Evolutionary conservation across 768 basidiomycete genomes (phyloP).

Genomic region (Russula virescens): DNA sequence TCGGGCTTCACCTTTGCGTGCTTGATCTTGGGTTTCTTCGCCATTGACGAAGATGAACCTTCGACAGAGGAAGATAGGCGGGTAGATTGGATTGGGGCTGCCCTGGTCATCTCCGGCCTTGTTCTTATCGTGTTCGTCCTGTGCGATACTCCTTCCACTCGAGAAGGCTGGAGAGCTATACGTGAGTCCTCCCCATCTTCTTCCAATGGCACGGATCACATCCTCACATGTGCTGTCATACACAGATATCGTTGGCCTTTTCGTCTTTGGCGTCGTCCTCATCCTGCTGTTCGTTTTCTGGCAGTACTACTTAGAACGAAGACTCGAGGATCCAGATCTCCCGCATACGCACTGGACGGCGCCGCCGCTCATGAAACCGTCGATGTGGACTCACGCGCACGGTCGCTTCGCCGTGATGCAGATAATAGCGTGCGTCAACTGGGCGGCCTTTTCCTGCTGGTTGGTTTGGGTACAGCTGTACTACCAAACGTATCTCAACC

Average conservation of each 20-base stretch:
- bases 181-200: constrained; percentile 37
- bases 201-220: background rate
- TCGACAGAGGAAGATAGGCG: constrained; percentile 34
- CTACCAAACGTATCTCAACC: constrained; percentile 58
- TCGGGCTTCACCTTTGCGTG: constrained; percentile 52
- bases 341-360: constrained; percentile 34
- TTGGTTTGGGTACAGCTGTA: constrained; percentile 58
- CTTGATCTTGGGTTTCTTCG: constrained; percentile 47
- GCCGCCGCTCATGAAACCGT: constrained; percentile 60
- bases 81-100: constrained; percentile 75
- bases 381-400: constrained; percentile 56
- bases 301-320: constrained; percentile 55
- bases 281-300: constrained; percentile 54
- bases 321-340: constrained; percentile 20
- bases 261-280: constrained; percentile 56
- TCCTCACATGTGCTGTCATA: constrained; percentile 22
- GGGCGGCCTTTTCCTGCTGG: constrained; percentile 54
- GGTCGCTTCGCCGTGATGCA: constrained; percentile 61
- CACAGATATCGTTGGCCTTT: constrained; percentile 66
- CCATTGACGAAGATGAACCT: constrained; percentile 53
- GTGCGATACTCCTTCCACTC: constrained; percentile 56
- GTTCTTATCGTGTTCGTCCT: constrained; percentile 70
- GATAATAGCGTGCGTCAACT: constrained; percentile 56
- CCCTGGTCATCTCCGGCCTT: constrained; percentile 57
- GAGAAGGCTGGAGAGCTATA: constrained; percentile 53